Conservation (phyloP, 1,284 basidiomycete species). For the Tremellales sp. region DNA sequence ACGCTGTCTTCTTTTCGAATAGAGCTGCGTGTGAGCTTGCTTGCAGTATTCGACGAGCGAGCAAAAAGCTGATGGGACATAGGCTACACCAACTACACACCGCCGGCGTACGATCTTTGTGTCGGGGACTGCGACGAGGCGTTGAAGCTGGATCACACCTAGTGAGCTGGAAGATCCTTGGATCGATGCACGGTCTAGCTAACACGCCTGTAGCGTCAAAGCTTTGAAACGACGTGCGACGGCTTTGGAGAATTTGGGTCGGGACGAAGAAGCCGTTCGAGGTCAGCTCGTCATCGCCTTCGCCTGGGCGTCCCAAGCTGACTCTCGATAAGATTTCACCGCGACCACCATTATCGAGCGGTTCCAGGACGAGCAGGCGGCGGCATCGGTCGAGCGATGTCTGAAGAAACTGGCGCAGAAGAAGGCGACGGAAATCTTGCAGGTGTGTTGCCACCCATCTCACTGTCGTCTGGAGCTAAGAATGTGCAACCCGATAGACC, state of each 20-base stretch:
- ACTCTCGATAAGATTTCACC: conserved; percentile 70
- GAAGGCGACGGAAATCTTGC: conserved; percentile 27
- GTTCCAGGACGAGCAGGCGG: conserved; percentile 79
- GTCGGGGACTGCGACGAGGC: conserved; percentile 90
- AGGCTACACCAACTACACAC: conserved; percentile 89
- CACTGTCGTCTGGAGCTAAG: background rate
- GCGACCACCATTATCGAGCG: conserved; percentile 91
- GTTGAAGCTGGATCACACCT: conserved; percentile 75
- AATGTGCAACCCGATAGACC: conserved; percentile 48
- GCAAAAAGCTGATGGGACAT: conserved; percentile 5
- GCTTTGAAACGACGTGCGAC: conserved; percentile 89
- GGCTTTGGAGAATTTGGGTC: conserved; percentile 75
- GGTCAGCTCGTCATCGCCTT: conserved; percentile 53
- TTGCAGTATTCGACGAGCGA: background rate
- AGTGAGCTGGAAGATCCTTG: conserved; percentile 46
- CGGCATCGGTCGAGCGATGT: conserved; percentile 83
- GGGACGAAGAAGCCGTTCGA: conserved; percentile 70
- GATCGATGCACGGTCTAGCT: background rate
- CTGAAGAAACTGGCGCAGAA: conserved; percentile 71
- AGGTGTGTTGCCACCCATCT: conserved; percentile 10
- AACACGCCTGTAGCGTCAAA: conserved; percentile 58
- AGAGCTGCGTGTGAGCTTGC: conserved; percentile 79
- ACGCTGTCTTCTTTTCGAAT: conserved; percentile 96
- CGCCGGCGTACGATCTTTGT: conserved; percentile 76
- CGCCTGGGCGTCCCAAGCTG: background rate